phyloP scores from a whole-genome alignment of 2,329 filamentous ascomycete genomes.

The Nothophoma quercina region DNA sequence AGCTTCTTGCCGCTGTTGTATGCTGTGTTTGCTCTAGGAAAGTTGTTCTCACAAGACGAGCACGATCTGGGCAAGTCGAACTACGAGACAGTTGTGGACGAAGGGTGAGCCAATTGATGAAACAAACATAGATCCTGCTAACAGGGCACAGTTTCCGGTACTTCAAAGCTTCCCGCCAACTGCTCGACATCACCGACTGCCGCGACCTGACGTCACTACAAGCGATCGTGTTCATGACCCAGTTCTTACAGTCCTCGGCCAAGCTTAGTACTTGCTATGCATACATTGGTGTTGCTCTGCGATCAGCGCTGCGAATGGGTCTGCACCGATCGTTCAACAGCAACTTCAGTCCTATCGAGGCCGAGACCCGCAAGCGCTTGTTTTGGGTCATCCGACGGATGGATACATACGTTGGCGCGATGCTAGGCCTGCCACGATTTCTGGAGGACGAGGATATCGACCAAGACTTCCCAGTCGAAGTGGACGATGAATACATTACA shows the following conservation, averaged over 20 bases:
- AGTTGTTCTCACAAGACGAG: slow-evolving; percentile 55
- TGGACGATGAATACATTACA: slow-evolving; percentile 61
- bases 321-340: slow-evolving; percentile 58
- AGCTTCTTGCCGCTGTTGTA: slow-evolving; percentile 59
- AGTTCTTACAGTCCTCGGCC: slow-evolving; percentile 61
- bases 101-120: slow-evolving; percentile 47
- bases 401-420: slow-evolving; percentile 61
- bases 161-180: slow-evolving; percentile 57
- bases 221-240: slow-evolving; percentile 62
- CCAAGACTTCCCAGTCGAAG: slow-evolving; percentile 56
- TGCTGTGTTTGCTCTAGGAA: slow-evolving; percentile 57
- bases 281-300: slow-evolving; percentile 60
- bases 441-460: slow-evolving; percentile 59
- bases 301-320: slow-evolving; percentile 60
- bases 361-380: slow-evolving; percentile 58
- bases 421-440: slow-evolving; percentile 59
- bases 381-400: slow-evolving; percentile 61
- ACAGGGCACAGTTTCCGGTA: slow-evolving; percentile 54
- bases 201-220: slow-evolving; percentile 59
- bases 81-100: slow-evolving; percentile 57
- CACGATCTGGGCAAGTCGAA: slow-evolving; percentile 47
- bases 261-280: slow-evolving; percentile 62
- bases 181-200: slow-evolving; percentile 62
- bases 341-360: slow-evolving; percentile 58
- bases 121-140: slow-evolving; percentile 12